phyloP scores from a whole-genome alignment of 805 yeast genomes.

The Ogataea angusta region DNA sequence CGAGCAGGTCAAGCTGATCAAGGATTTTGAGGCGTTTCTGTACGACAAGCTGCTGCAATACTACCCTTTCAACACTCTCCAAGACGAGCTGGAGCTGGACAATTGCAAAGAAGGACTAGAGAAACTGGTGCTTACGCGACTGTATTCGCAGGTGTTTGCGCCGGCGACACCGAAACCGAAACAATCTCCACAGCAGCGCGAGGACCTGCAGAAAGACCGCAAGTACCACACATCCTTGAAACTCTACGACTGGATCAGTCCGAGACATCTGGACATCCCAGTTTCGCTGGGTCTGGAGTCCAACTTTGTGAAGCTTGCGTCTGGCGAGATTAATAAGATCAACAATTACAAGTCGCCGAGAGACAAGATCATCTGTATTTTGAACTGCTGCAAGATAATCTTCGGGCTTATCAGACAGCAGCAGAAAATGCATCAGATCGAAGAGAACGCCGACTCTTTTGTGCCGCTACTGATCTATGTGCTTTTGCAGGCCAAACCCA shows the following conservation, averaged over 20 bases:
- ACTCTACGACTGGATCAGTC: slow-evolving; percentile 55
- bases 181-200: slow-evolving; percentile 53
- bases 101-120: slow-evolving; percentile 91
- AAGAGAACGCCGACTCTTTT: slow-evolving; percentile 90
- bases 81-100: slow-evolving; percentile 51
- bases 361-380: slow-evolving; percentile 86
- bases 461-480: slow-evolving; percentile 85
- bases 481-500: slow-evolving; percentile 64
- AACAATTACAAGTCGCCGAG: slow-evolving; percentile 88
- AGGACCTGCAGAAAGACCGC: slow-evolving; percentile 65
- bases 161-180: slow-evolving; percentile 49
- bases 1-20: slow-evolving; percentile 75
- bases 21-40: slow-evolving; percentile 75
- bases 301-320: slow-evolving; percentile 63
- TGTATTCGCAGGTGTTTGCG: slow-evolving; percentile 75
- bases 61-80: slow-evolving; percentile 72
- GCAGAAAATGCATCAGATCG: slow-evolving; percentile 40
- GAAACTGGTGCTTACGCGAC: slow-evolving; percentile 83
- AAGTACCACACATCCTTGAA: slow-evolving; percentile 44
- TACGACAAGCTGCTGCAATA: slow-evolving; percentile 54
- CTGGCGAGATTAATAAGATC: slow-evolving; percentile 71
- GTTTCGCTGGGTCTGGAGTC: slow-evolving; percentile 43
- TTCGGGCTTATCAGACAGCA: slow-evolving; percentile 76
- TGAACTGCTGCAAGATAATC: slow-evolving; percentile 89
- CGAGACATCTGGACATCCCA: slow-evolving; percentile 75